These are phyloP conservation scores for Kwoniella sp. DNA, from an alignment of 768 basidiomycete genomes.

Conservation along the genomic window DNA sequence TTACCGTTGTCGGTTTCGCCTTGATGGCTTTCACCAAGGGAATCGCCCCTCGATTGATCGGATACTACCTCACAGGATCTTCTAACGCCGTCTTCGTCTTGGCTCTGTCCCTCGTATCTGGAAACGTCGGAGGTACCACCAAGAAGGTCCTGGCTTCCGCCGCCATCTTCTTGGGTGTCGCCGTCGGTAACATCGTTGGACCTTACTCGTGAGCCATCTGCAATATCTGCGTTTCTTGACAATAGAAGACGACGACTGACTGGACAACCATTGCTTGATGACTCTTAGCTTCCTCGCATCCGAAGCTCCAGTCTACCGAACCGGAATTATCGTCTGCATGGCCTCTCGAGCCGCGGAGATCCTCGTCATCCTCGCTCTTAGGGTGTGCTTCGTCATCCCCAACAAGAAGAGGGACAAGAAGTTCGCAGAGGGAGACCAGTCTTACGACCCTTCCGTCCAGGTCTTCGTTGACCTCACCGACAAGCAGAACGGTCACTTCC, in stretches of 20 bases:
- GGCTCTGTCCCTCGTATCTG: slow-evolving; percentile 41
- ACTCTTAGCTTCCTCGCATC: slow-evolving; percentile 1
- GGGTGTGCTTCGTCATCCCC: slow-evolving; percentile 38
- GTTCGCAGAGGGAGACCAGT: slow-evolving; percentile 37
- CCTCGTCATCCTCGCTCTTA: slow-evolving; percentile 41
- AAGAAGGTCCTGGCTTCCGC: slow-evolving; percentile 45
- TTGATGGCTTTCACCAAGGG: slow-evolving; percentile 41
- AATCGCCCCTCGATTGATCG: slow-evolving; percentile 35
- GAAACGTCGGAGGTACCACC: slow-evolving; percentile 51
- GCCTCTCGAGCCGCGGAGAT: slow-evolving; percentile 38
- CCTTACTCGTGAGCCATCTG: slow-evolving; percentile 29
- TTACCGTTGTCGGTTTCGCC: slow-evolving; percentile 43
- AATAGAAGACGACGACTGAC: too few species aligned
- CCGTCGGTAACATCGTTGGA: slow-evolving; percentile 47
- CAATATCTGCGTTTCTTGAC: neutral
- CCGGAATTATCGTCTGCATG: slow-evolving; percentile 48
- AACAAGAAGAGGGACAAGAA: slow-evolving; percentile 41
- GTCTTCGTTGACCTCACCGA: slow-evolving; percentile 43
- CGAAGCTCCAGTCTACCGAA: slow-evolving; percentile 44
- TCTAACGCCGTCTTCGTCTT: slow-evolving; percentile 48
- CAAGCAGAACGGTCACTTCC: slow-evolving; percentile 45
- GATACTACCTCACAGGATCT: slow-evolving; percentile 49
- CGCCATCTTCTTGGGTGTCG: slow-evolving; percentile 49
- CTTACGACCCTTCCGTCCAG: slow-evolving; percentile 34
- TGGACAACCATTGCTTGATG: neutral